Base-by-base conservation (phyloP, 805 yeast genomes). In the Hanseniaspora valbyensis region DNA sequence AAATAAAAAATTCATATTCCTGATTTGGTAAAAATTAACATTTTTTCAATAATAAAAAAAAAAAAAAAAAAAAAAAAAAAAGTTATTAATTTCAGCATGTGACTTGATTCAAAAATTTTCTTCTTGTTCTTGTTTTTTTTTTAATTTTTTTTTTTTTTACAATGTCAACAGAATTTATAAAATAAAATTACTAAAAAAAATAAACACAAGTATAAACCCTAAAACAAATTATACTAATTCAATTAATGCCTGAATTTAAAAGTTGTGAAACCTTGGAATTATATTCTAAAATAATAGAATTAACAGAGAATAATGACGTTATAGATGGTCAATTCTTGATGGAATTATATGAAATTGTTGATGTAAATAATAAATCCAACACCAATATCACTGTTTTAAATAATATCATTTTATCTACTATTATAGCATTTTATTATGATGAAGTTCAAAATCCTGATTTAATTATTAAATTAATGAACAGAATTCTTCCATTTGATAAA, bases 271-370 rank as follows among this genome's bases (percentile, higher is more conserved):
- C 24, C 25, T 5, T 39, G 3, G 42, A 25, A 13, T 22, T 39
- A 6, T 39, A 39, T 26, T 25, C 32, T 13, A 25, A 39, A 12
- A 7, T 39, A 5, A 25, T 25, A 4, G n/a, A 12, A n/a, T 9
- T 39, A 7, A 25, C 21, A 6, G 21, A 16, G 8, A 6, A 25
- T 24, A 25, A 39, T 39, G 42, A 57, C 12, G 46, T 51, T 19
- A 40, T 42, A 10, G 40, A 49, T n/a, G 48, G 41, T 14, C 52
- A 62, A 1, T 39, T 52, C n/a, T 54, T 58, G 2, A 59, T 55
- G 7, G 51, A 58, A 5, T 59, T 63, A 1, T 46, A 57, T 10
- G 25, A 42, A 2, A 28, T 36, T n/a, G 26, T 44, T 21, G 22
- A 28, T 12, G 39, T 33, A 16, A 25, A 49, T 9, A 28, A 24